A percentile compares a stretch with the other conserved stretches of the same genome.
These are phyloP conservation scores for Ophiostoma perfectum DNA, from an alignment of 2,329 filamentous ascomycete genomes.

Conservation along the genomic window DNA sequence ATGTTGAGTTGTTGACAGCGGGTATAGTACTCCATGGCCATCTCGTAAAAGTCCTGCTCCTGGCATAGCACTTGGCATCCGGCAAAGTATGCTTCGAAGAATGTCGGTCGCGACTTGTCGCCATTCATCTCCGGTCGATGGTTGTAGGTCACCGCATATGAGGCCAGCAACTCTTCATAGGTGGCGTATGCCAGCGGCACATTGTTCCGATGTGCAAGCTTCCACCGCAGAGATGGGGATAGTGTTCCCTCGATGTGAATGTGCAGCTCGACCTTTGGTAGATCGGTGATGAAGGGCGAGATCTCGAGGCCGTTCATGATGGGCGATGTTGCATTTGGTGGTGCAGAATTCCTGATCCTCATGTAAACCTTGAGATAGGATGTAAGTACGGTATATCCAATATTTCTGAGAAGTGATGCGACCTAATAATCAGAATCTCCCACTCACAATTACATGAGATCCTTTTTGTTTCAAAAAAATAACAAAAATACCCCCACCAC, in stretches of 20 bases:
- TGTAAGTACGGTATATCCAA: background rate
- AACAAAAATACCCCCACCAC: background rate
- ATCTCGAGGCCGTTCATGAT: constrained; percentile 1
- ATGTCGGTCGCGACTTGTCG: constrained; percentile 9
- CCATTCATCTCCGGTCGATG: constrained; percentile 10
- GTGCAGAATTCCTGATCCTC: too few relatives aligned
- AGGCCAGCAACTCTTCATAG: constrained; percentile 7
- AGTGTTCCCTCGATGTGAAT: constrained; percentile 9
- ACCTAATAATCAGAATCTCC: background rate
- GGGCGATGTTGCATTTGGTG: too few relatives aligned
- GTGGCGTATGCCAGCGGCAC: background rate
- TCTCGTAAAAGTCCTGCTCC: constrained; percentile 6
- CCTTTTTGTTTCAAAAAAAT: background rate
- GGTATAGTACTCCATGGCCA: constrained; percentile 7
- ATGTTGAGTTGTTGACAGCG: constrained; percentile 4
- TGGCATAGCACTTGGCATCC: constrained; percentile 4
- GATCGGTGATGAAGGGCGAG: background rate
- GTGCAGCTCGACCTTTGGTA: constrained; percentile 13
- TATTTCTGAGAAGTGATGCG: background rate
- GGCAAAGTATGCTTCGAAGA: constrained; percentile 12
- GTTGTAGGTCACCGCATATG: constrained; percentile 7
- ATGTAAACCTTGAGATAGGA: background rate
- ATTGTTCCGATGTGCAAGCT: constrained; percentile 13
- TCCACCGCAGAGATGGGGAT: background rate
- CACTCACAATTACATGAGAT: background rate